phyloP scores from a whole-genome alignment of 148 eudicot species.

The Chenopodium quinoa region DNA sequence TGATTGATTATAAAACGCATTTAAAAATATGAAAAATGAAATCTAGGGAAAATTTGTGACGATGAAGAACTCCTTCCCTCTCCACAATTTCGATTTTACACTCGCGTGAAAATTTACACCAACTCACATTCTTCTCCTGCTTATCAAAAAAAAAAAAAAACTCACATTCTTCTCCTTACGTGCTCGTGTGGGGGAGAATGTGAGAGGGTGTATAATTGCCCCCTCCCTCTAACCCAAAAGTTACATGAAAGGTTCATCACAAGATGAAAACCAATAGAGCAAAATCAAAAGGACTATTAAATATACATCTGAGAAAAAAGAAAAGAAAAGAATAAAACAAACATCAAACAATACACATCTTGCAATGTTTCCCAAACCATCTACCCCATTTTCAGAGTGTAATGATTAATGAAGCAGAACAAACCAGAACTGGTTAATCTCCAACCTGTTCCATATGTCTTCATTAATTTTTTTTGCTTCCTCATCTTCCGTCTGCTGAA shows the following conservation, averaged over 20 bases:
- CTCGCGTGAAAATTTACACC: background rate
- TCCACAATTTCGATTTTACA: background rate
- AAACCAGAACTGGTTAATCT: background rate
- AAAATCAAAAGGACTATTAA: conserved; percentile 6
- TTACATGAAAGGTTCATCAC: conserved; percentile 21
- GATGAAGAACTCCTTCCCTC: background rate
- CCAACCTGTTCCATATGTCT: background rate
- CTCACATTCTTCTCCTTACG: background rate
- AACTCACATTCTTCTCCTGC: background rate
- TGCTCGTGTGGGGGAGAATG: background rate
- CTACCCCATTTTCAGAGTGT: background rate
- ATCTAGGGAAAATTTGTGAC: conserved; percentile 11
- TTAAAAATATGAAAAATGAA: background rate
- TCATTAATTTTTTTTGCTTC: background rate
- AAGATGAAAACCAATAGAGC: background rate
- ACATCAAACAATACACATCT: conserved; percentile 15
- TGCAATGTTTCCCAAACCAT: background rate
- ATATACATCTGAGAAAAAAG: conserved; percentile 20
- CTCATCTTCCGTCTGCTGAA: conserved; percentile 84
- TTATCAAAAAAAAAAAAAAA: no score
- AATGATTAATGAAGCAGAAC: conserved; percentile 18
- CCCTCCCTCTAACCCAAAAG: background rate
- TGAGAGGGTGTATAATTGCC: background rate
- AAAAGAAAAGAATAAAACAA: background rate
- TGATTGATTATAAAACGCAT: background rate